Evolutionary conservation across 805 yeast species (phyloP).

Genomic region (Yarrowia yakushimensis): DNA sequence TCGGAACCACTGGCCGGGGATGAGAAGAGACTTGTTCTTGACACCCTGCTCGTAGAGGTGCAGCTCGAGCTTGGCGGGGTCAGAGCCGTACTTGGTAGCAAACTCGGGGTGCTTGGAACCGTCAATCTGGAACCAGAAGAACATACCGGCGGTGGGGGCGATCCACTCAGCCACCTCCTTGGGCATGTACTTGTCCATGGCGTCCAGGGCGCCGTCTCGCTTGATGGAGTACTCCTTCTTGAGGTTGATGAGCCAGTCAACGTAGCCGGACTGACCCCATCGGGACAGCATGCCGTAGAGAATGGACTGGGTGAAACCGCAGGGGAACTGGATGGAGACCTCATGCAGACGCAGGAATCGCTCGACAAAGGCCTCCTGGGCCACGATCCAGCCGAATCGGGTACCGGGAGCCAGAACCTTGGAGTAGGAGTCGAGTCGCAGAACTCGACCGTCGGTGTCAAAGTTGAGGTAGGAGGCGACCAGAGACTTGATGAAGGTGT

Average conservation of each 20-base stretch:
- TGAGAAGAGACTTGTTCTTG: slow-evolving; percentile 38
- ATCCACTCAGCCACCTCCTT: slow-evolving; percentile 37
- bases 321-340: slow-evolving; percentile 72
- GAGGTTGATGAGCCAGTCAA: slow-evolving; percentile 82
- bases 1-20: slow-evolving; percentile 45
- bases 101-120: slow-evolving; percentile 50
- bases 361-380: slow-evolving; percentile 60
- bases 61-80: slow-evolving; percentile 37
- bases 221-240: slow-evolving; percentile 74
- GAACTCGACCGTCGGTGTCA: slow-evolving; percentile 85
- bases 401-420: slow-evolving; percentile 90
- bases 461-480: slow-evolving; percentile 71
- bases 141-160: slow-evolving; percentile 53
- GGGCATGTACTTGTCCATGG: slow-evolving; percentile 61
- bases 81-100: slow-evolving; percentile 31
- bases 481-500: slow-evolving; percentile 56
- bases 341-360: slow-evolving; percentile 71
- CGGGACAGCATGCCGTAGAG: slow-evolving; percentile 66
- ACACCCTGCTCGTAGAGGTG: slow-evolving; percentile 38
- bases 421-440: slow-evolving; percentile 85
- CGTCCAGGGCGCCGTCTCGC: slow-evolving; percentile 82
- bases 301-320: slow-evolving; percentile 75
- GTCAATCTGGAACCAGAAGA: slow-evolving; percentile 52
- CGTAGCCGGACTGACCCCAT: slow-evolving; percentile 88
- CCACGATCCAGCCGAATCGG: slow-evolving; percentile 87